phyloP scores from a whole-genome alignment of 768 basidiomycete species.

The Collybia sp. region DNA sequence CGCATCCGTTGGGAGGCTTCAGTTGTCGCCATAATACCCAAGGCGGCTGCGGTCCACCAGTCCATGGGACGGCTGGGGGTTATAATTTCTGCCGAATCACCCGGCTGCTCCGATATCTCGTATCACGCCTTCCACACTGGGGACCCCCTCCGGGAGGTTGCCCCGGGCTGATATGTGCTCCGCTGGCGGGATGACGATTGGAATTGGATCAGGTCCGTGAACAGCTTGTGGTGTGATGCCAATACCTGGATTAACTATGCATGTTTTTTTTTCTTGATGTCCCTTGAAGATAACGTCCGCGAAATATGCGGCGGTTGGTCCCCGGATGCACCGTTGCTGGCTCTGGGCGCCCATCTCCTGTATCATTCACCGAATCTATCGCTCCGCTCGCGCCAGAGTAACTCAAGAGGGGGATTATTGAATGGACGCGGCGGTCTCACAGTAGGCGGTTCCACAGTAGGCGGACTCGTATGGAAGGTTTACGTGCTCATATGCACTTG shows the following conservation, averaged over 20 bases:
- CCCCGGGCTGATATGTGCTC: constrained; percentile 54
- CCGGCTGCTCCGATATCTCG: constrained; percentile 61
- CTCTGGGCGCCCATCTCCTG: constrained; percentile 69
- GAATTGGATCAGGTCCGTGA: constrained; percentile 80
- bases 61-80: constrained; percentile 60
- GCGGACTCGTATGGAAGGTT: constrained; percentile 78
- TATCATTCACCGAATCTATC: constrained; percentile 66
- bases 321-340: constrained; percentile 75
- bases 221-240: constrained; percentile 74
- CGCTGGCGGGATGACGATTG: constrained; percentile 70
- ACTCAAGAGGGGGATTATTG: constrained; percentile 67
- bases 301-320: constrained; percentile 58
- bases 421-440: constrained; percentile 69
- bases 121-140: constrained; percentile 80
- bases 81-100: constrained; percentile 62
- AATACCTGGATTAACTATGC: constrained; percentile 29
- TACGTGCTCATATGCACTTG: constrained; percentile 52
- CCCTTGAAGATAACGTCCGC: constrained; percentile 75
- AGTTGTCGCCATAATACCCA: constrained; percentile 45
- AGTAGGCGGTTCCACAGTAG: constrained; percentile 63
- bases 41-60: constrained; percentile 40
- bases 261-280: constrained; percentile 26
- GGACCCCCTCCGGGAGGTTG: constrained; percentile 68
- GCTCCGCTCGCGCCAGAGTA: constrained; percentile 43
- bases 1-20: constrained; percentile 53